Percentiles rank a stretch among this genome's conserved stretches.
These are phyloP conservation scores for Nigrospora oryzae DNA, from an alignment of 2,329 filamentous ascomycete genomes.

Conservation along the genomic window DNA sequence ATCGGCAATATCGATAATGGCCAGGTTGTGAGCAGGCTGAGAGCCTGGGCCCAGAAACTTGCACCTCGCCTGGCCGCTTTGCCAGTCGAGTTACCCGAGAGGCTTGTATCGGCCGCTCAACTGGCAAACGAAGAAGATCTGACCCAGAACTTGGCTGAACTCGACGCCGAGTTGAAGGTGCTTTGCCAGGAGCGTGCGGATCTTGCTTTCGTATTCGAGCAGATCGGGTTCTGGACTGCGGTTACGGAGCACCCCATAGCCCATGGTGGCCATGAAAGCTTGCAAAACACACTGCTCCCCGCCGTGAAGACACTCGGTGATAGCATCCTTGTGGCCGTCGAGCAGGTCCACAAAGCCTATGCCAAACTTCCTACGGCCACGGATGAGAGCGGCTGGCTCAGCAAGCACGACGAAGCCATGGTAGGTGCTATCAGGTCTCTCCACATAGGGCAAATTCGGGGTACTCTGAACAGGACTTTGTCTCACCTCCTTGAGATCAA, in stretches of 20 bases:
- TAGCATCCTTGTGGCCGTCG: slow-evolving; percentile 69
- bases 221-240: slow-evolving; percentile 58
- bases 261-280: slow-evolving; percentile 5
- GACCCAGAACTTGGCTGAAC: slow-evolving; percentile 23
- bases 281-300: slow-evolving; percentile 40
- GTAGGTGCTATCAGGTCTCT: slow-evolving; percentile 48
- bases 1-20: slow-evolving; percentile 47
- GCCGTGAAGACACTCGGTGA: slow-evolving; percentile 60
- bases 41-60: slow-evolving; percentile 41
- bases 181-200: slow-evolving; percentile 39
- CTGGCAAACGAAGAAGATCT: slow-evolving; percentile 28
- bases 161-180: slow-evolving; percentile 27
- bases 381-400: slow-evolving; percentile 57
- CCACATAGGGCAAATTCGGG: slow-evolving; percentile 46
- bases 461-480: slow-evolving; percentile 21
- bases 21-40: slow-evolving; percentile 33
- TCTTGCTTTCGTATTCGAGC: slow-evolving; percentile 55
- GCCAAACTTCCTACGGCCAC: slow-evolving; percentile 45
- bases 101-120: slow-evolving; percentile 33
- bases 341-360: slow-evolving; percentile 55
- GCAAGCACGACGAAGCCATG: slow-evolving; percentile 44
- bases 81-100: slow-evolving; percentile 40
- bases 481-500: slow-evolving; percentile 22
- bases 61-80: slow-evolving; percentile 31
- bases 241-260: slow-evolving; percentile 17